These are phyloP conservation scores for Carex parvula DNA, from an alignment of 176 grass and related monocot species.

Conservation along the genomic window DNA sequence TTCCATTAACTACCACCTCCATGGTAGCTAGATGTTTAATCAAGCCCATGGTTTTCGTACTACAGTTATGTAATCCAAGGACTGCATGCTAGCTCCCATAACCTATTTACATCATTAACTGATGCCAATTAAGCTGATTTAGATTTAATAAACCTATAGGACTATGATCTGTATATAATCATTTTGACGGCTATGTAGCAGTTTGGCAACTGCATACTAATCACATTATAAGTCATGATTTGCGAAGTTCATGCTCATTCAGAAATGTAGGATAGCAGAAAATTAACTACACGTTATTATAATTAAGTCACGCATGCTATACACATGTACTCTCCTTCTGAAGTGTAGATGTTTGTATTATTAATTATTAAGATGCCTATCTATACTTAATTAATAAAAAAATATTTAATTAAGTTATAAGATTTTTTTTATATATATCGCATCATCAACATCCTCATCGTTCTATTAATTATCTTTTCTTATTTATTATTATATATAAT, in stretches of 20 bases:
- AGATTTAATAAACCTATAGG: background rate
- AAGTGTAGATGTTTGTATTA: background rate
- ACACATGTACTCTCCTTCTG: background rate
- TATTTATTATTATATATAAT: too few species aligned
- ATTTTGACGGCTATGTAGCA: background rate
- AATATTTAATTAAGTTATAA: too few species aligned
- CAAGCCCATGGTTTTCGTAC: background rate
- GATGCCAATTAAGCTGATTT: background rate
- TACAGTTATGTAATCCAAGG: background rate
- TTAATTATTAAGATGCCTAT: background rate
- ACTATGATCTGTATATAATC: background rate
- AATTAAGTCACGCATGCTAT: background rate
- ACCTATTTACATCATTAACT: background rate
- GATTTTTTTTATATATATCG: too few species aligned
- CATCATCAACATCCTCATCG: too few species aligned
- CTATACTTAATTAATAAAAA: too few species aligned
- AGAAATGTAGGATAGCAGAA: background rate
- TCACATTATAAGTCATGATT: background rate
- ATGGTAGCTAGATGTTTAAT: background rate
- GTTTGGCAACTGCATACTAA: background rate
- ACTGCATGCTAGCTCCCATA: background rate
- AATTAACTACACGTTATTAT: background rate
- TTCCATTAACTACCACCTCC: slow-evolving; percentile 8
- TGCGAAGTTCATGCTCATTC: background rate
- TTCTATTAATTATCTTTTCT: too few species aligned